Percentiles rank a stretch among this genome's conserved stretches.
Evolutionary conservation across 352 stramenopile genomes (phyloP).

Genomic region (Albugo laibachii): DNA sequence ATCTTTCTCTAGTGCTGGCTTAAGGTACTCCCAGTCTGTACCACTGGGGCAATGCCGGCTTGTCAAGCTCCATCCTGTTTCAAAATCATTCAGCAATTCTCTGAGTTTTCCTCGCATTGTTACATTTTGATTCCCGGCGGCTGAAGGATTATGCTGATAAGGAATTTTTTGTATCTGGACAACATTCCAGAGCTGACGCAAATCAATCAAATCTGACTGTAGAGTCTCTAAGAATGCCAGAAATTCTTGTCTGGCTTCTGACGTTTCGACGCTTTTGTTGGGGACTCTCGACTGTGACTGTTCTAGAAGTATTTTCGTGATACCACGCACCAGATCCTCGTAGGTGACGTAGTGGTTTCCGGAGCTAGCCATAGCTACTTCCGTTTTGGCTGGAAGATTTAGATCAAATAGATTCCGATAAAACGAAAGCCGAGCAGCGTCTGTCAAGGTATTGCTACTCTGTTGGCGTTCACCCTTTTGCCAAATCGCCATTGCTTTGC

Average conservation of each 20-base stretch:
- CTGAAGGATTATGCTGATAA: no score
- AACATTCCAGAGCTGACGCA: slow-evolving; percentile 43
- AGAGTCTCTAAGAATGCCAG: slow-evolving; percentile 21
- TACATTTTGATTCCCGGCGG: no score
- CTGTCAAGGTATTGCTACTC: no score
- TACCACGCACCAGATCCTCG: slow-evolving; percentile 40
- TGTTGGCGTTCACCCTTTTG: no score
- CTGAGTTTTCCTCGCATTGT: no score
- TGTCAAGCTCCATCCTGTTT: no score
- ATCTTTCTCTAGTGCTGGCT: slow-evolving; percentile 12
- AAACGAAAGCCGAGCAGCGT: no score
- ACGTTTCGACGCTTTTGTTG: no score
- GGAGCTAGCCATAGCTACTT: slow-evolving; percentile 4
- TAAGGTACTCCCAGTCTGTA: slow-evolving; percentile 30
- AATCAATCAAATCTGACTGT: slow-evolving; percentile 23
- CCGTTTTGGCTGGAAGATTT: no score
- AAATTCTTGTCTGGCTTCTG: slow-evolving; percentile 10
- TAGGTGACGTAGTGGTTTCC: slow-evolving; percentile 36
- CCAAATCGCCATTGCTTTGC: neutral
- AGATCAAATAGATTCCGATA: no score
- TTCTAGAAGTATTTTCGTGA: slow-evolving; percentile 13
- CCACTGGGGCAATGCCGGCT: slow-evolving; percentile 47
- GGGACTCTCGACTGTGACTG: no score
- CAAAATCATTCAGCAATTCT: no score
- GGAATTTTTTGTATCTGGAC: slow-evolving; percentile 23